Evolutionary conservation across 768 basidiomycete genomes (phyloP).

Genomic region (Collybiopsis luxurians): DNA sequence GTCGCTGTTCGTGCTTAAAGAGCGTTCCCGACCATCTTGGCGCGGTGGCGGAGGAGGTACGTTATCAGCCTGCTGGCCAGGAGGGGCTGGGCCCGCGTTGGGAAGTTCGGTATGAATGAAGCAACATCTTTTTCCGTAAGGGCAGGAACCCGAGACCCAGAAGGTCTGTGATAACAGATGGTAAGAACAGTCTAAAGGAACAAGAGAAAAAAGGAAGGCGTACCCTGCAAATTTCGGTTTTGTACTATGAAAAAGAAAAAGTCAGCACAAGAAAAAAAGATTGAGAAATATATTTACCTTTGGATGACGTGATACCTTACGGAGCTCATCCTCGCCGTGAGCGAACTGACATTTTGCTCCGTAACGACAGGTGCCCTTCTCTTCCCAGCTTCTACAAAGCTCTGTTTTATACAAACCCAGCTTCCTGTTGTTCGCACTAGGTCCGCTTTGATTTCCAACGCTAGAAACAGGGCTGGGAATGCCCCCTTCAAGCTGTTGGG

Average conservation of each 20-base stretch:
- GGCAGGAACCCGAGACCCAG: slow-evolving; percentile 92
- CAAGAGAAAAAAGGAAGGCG: slow-evolving; percentile 19
- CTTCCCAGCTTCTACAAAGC: slow-evolving; percentile 88
- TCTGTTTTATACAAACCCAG: slow-evolving; percentile 90
- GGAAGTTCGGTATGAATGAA: slow-evolving; percentile 92
- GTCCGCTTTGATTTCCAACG: slow-evolving; percentile 50
- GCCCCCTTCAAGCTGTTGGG: slow-evolving; percentile 31
- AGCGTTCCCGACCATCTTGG: slow-evolving; percentile 58
- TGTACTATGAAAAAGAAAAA: slow-evolving; percentile 57
- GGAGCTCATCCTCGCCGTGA: slow-evolving; percentile 86
- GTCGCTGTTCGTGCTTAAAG: slow-evolving; percentile 75
- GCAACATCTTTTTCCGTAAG: slow-evolving; percentile 90
- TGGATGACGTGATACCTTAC: slow-evolving; percentile 82
- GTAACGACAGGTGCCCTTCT: slow-evolving; percentile 85
- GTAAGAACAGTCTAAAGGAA: background rate
- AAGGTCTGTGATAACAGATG: slow-evolving; percentile 56
- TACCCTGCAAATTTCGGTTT: slow-evolving; percentile 92
- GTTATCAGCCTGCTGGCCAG: slow-evolving; percentile 30
- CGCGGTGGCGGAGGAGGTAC: slow-evolving; percentile 50
- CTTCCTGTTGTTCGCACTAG: slow-evolving; percentile 91
- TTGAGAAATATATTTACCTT: slow-evolving; percentile 51
- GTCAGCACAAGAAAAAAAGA: slow-evolving; percentile 11
- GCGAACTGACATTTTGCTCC: slow-evolving; percentile 91
- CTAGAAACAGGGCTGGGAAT: slow-evolving; percentile 40
- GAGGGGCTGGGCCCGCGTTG: slow-evolving; percentile 46